These are phyloP conservation scores for Jackrogersella multiformis DNA, from an alignment of 495 filamentous ascomycete species.

Conservation along the genomic window DNA sequence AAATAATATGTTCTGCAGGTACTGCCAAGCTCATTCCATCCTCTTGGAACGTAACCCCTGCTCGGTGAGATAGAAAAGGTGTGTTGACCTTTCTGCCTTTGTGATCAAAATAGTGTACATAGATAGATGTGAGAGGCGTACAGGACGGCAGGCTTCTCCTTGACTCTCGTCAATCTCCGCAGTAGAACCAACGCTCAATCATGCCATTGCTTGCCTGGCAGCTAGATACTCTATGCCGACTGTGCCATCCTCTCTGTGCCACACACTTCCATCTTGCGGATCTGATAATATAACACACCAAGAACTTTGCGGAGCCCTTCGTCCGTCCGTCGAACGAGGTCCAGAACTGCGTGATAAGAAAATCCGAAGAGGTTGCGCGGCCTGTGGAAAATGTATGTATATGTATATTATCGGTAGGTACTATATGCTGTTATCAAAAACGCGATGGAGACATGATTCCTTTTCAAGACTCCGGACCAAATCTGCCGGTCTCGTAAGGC, in stretches of 20 bases:
- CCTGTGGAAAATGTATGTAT: background rate
- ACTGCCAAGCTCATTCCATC: conserved; percentile 28
- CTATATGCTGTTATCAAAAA: conserved; percentile 24
- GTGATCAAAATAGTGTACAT: too few species aligned
- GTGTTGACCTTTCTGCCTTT: too few species aligned
- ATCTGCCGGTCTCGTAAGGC: conserved; percentile 30
- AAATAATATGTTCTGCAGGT: conserved; percentile 34
- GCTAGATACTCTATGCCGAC: conserved; percentile 12
- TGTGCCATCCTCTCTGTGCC: conserved; percentile 9
- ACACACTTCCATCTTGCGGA: background rate
- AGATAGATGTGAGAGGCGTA: background rate
- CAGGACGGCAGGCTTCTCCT: conserved; percentile 13
- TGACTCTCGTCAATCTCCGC: conserved; percentile 4
- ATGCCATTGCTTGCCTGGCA: too few species aligned
- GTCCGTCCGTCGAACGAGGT: conserved; percentile 10
- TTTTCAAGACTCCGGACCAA: background rate
- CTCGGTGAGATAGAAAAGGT: conserved; percentile 5
- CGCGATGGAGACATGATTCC: conserved; percentile 11
- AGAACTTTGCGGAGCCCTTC: conserved; percentile 10
- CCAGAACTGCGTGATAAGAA: conserved; percentile 14
- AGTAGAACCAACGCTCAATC: background rate
- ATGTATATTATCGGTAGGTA: background rate
- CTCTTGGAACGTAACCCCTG: conserved; percentile 22
- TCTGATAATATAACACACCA: conserved; percentile 10
- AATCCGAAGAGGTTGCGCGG: conserved; percentile 5